Evolutionary conservation across 2,329 filamentous ascomycete genomes (phyloP), one percentile per base, ranked within the genome.

Genomic region (Xylariaceae sp.): DNA sequence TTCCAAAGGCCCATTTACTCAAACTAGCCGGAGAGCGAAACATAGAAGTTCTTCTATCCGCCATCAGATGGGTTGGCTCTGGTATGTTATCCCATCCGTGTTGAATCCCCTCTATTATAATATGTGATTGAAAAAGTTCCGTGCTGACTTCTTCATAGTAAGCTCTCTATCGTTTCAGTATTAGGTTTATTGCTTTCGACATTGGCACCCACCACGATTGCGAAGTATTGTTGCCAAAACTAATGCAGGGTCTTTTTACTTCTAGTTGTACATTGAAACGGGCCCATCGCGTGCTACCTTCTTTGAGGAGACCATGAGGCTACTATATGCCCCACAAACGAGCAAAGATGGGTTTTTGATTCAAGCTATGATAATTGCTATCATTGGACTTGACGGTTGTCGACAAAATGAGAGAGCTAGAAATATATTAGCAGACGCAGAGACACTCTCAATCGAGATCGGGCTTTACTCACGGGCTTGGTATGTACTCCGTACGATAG

Each of bases 341-440:
- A 66, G 73, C 4, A 75, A 75, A 50, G 80, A 84, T 54, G 82
- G 79, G 0, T 89, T 83, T 64, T 73, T 86, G 4, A 83, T 95
- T 0, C 92, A 96, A 71, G 85, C 89, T 3, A 77, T 94, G 66
- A 71, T 96, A 42, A 75, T 96, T 4, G 80, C 90, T 48, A 79
- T 90, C 18, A 85, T 96, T 56, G 86, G 85, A 0, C 76, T 96
- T 7, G 89, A 96, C 65, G 89, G 89, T 5, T 84, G 81, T 58
- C 87, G 87, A 62, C 80, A 91, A 58, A 84, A 88, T 41, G 79
- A 83, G 22, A 83, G 83, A 64, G 87, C 89, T 0, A 77, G 83
- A 11, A 77, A 86, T 43, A 77, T 90, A 16, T 79, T 96, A 17
- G 73, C 75, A 11, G 79, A 85, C 31, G 87, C 85, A 2, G 86